Evolutionary conservation across 257 asterid species (phyloP).

Genomic region (Fraxinus cuspidata): DNA sequence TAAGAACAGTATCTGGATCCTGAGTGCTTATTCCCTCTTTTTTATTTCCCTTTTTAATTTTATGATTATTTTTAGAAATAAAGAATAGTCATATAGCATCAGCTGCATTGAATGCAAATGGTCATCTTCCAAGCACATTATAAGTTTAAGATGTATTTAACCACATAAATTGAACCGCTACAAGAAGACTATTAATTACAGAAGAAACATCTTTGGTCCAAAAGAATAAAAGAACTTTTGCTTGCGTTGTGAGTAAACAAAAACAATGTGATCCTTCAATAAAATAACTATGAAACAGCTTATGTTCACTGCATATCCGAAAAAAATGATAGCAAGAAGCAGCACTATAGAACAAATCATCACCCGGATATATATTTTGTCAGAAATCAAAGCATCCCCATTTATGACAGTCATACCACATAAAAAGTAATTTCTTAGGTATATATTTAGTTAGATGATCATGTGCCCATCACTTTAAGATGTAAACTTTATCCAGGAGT

Average conservation of each 20-base stretch:
- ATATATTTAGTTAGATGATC: neutral
- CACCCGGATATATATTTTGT: neutral
- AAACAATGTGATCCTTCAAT: constrained; percentile 6
- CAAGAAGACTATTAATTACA: neutral
- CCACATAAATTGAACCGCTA: constrained; percentile 1
- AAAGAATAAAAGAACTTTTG: constrained; percentile 5
- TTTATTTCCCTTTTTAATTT: neutral
- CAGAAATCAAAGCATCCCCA: constrained; percentile 6
- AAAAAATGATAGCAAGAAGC: neutral
- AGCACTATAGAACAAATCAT: constrained; percentile 1
- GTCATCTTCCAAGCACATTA: neutral
- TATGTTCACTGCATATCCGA: neutral
- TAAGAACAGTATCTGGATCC: neutral
- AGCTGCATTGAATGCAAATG: neutral
- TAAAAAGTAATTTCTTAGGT: constrained; percentile 1
- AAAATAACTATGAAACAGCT: neutral
- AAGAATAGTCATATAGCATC: neutral
- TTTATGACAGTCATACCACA: constrained; percentile 14
- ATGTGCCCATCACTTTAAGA: neutral
- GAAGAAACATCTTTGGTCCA: neutral
- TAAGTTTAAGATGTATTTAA: neutral
- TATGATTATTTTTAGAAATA: neutral
- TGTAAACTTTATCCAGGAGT: neutral
- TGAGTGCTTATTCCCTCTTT: neutral
- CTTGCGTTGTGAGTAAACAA: constrained; percentile 10